phyloP scores from a whole-genome alignment of 2,329 filamentous ascomycete genomes.

The Aschersonia sp. region DNA sequence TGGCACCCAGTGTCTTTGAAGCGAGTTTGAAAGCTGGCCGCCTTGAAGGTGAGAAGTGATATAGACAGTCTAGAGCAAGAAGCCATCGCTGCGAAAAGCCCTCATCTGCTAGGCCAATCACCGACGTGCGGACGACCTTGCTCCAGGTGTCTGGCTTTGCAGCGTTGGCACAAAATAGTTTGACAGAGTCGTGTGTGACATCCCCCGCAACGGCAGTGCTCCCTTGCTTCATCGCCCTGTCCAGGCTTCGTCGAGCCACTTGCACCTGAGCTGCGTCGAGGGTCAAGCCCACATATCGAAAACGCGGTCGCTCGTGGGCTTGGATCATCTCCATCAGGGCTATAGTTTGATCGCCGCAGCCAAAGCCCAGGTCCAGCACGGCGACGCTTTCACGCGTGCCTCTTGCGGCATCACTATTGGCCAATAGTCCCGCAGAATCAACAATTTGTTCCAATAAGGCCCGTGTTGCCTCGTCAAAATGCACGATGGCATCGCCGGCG shows the following conservation, averaged over 20 bases:
- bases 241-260: conserved; percentile 16
- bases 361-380: conserved; percentile 41
- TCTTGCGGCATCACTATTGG: conserved; percentile 1
- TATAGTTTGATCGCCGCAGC: conserved; percentile 43
- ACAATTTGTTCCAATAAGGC: conserved; percentile 33
- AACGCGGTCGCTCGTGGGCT: conserved; percentile 9
- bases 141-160: conserved; percentile 29
- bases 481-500: conserved; percentile 15
- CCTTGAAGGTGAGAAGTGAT: conserved; percentile 40
- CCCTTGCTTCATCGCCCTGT: conserved; percentile 8
- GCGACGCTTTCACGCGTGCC: conserved; percentile 9
- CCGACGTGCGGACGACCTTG: conserved; percentile 8
- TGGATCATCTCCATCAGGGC: conserved; percentile 21
- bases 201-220: not conserved
- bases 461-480: conserved; percentile 32
- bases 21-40: conserved; percentile 28
- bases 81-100: conserved; percentile 26
- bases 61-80: conserved; percentile 39
- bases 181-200: not conserved
- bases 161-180: conserved; percentile 33
- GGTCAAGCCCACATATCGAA: conserved; percentile 39
- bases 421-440: conserved; percentile 23
- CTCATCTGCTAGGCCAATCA: conserved; percentile 12
- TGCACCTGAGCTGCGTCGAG: conserved; percentile 29
- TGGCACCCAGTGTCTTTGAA: conserved; percentile 24